phyloP scores from a whole-genome alignment of 306 rosid species.

The Macrotyloma uniflorum region DNA sequence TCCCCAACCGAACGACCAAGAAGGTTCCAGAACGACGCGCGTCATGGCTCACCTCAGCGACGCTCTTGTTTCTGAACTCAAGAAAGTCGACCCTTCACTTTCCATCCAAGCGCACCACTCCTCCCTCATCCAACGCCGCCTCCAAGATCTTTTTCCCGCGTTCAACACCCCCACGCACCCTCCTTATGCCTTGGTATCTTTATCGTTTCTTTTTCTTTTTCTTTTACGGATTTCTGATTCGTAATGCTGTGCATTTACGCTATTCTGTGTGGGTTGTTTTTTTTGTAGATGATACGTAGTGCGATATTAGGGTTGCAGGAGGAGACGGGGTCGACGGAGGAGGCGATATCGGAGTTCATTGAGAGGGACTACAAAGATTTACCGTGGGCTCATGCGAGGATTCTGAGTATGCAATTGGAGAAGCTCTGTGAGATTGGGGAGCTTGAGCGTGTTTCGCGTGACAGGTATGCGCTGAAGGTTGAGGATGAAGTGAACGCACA shows the following conservation, averaged over 20 bases:
- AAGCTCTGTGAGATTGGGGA: conserved; percentile 41
- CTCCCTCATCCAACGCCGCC: conserved; percentile 9
- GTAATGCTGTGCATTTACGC: neutral
- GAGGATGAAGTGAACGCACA: neutral
- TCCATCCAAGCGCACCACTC: neutral
- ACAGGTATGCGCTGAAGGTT: conserved; percentile 31
- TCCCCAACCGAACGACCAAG: neutral
- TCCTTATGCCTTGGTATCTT: conserved; percentile 42
- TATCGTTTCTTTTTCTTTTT: neutral
- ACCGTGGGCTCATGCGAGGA: conserved; percentile 48
- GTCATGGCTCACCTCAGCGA: conserved; percentile 5
- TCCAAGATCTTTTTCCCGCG: conserved; percentile 23
- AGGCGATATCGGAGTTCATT: conserved; percentile 44
- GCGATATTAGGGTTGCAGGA: conserved; percentile 41
- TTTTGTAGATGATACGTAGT: conserved; percentile 47
- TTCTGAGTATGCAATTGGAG: conserved; percentile 40
- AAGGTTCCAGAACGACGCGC: neutral
- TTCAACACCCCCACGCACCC: conserved; percentile 47
- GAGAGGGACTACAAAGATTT: conserved; percentile 36
- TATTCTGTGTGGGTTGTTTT: neutral
- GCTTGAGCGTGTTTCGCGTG: conserved; percentile 4
- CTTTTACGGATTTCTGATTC: neutral
- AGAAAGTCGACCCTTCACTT: conserved; percentile 1
- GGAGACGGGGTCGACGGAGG: conserved; percentile 32
- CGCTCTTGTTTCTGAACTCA: conserved; percentile 22